Conservation (phyloP, 2,329 filamentous ascomycete species). For the Fusarium sp. region DNA sequence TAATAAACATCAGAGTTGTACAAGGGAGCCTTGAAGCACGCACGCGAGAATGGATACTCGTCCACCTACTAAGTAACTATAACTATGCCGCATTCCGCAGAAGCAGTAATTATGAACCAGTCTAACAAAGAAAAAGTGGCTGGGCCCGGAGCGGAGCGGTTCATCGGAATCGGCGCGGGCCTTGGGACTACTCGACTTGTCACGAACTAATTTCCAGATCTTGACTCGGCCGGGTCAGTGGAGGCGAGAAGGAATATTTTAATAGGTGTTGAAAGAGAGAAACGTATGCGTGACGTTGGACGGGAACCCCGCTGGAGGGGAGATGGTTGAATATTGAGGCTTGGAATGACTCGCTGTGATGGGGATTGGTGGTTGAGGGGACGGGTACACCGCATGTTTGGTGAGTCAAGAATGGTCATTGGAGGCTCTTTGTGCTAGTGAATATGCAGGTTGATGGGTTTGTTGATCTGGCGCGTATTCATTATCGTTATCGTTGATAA, state of each 20-base stretch:
- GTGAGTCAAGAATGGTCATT: background rate
- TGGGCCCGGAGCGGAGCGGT: slow-evolving; percentile 26
- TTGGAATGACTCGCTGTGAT: slow-evolving; percentile 25
- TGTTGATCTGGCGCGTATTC: slow-evolving; percentile 7
- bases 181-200: slow-evolving; percentile 7
- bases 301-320: slow-evolving; percentile 7
- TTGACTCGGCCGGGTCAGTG: slow-evolving; percentile 25
- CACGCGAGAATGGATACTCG: slow-evolving; percentile 29
- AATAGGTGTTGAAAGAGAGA: background rate
- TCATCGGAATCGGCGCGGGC: slow-evolving; percentile 33
- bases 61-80: background rate
- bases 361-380: slow-evolving; percentile 3
- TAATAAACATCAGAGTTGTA: background rate
- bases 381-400: slow-evolving; percentile 26
- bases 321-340: slow-evolving; percentile 4
- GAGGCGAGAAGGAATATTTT: background rate
- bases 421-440: background rate
- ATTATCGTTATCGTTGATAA: background rate
- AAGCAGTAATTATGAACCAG: slow-evolving; percentile 9
- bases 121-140: slow-evolving; percentile 18
- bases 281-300: background rate
- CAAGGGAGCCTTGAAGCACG: slow-evolving; percentile 15
- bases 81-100: slow-evolving; percentile 1
- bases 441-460: background rate
- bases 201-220: slow-evolving; percentile 19